Percentiles rank a stretch among this genome's conserved stretches.
phyloP scores from a whole-genome alignment of 1,284 basidiomycete genomes.

The Leccinum laetum region DNA sequence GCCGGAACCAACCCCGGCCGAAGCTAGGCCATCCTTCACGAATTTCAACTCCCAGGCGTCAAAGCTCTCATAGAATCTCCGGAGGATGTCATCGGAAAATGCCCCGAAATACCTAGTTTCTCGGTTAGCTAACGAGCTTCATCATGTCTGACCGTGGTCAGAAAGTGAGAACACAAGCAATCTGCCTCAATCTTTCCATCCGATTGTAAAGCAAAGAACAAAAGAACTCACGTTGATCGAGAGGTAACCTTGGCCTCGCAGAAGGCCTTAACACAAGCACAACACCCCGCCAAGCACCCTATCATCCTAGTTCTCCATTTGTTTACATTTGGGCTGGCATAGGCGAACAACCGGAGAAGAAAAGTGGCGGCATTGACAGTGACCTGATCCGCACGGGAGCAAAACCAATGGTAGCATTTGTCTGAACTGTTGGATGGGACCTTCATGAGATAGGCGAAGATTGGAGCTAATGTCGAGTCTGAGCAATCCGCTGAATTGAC shows the following conservation, averaged over 20 bases:
- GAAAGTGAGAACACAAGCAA: conserved; percentile 11
- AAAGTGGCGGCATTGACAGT: conserved; percentile 71
- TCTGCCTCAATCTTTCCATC: conserved; percentile 8
- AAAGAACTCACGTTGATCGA: conserved; percentile 60
- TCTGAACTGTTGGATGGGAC: conserved; percentile 37
- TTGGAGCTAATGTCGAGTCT: conserved; percentile 50
- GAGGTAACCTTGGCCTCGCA: conserved; percentile 63
- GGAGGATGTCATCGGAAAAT: conserved; percentile 48
- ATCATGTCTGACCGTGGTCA: conserved; percentile 3
- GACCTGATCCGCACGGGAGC: conserved; percentile 50
- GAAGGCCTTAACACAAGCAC: conserved; percentile 66
- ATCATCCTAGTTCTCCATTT: conserved; percentile 64
- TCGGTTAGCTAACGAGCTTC: conserved; percentile 19
- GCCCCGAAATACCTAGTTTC: conserved; percentile 63
- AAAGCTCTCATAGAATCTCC: conserved; percentile 64
- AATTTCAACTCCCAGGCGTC: conserved; percentile 64
- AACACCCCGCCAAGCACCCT: conserved; percentile 59
- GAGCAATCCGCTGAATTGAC: conserved; percentile 46
- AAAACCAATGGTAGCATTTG: conserved; percentile 70
- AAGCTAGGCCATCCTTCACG: conserved; percentile 46
- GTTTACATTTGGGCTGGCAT: conserved; percentile 57
- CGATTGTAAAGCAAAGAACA: background rate
- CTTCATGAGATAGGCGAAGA: conserved; percentile 59
- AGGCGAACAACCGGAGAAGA: conserved; percentile 79
- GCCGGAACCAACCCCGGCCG: conserved; percentile 32